Base-by-base conservation (phyloP, 2,329 filamentous ascomycete genomes). In the Phaeosphaeria sp. region DNA sequence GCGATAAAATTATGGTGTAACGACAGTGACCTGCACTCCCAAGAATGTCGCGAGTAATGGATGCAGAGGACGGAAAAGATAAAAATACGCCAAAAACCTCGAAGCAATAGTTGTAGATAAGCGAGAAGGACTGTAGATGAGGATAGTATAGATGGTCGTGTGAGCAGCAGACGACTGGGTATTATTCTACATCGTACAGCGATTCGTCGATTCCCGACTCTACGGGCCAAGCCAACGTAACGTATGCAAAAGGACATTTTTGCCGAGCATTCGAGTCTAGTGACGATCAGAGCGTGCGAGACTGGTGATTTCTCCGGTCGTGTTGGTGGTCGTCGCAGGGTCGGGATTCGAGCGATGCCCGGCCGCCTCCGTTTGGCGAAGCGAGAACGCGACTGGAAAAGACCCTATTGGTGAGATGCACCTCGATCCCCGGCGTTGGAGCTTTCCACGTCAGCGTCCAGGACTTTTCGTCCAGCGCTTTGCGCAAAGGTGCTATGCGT, bases 271-370 rank as follows among this genome's bases (percentile, higher is more conserved):
- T 20, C 22, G 42, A 10, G 20, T 15, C 21, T 46, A 46, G 36
- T 21, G 9, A 20, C 22, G 23, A 6, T 25, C 17, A 39, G 18
- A 25, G 33, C 33, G 15, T 27, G 30, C 22, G 22, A 25, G 22
- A n/a, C 9, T 27, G 36, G 13, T 43, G 21, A 39, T 18, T 27
- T 30, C 7, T 43, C 41, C 41, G 49, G n/a, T 42, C 18, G 11
- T 39, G 30, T 50, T 30, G 47, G 41, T 43, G 41, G 41, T 5
- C 36, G 15, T 43, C 4, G 41, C 41, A 43, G 11, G 17, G 41
- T 51, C 49, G 49, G 49, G 36, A 43, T 51, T 51, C 22, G 49
- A 22, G 42, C 20, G 20, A 43, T 51, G 49, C 49, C 49, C 49
- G 49, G 49, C 17, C 36, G n/a, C 33, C 33, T 36, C 17, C 18